Evolutionary conservation across 768 basidiomycete genomes (phyloP).

Genomic region (Filobasidium floriforme): DNA sequence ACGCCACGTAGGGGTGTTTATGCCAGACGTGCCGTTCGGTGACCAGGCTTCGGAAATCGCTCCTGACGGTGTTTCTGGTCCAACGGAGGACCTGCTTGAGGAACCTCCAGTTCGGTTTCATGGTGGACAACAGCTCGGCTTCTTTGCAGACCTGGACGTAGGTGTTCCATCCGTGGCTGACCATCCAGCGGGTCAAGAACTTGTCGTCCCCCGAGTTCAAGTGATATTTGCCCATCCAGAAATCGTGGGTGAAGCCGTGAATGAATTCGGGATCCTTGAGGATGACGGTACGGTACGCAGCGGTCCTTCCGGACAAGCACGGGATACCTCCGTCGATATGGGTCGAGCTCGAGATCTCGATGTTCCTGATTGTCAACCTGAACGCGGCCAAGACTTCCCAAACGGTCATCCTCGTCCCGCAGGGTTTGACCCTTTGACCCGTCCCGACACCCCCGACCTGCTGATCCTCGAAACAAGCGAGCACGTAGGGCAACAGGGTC

Average conservation of each 20-base stretch:
- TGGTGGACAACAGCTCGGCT: conserved; percentile 72
- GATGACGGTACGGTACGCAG: conserved; percentile 87
- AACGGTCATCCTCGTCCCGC: conserved; percentile 71
- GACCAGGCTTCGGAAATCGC: conserved; percentile 78
- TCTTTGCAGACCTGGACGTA: conserved; percentile 56
- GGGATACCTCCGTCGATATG: conserved; percentile 90
- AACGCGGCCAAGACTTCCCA: conserved; percentile 95
- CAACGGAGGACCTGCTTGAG: conserved; percentile 86
- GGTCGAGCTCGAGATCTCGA: conserved; percentile 79
- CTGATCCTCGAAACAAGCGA: conserved; percentile 92
- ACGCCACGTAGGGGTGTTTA: conserved; percentile 68
- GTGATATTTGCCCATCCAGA: conserved; percentile 88
- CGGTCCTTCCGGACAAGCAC: conserved; percentile 85
- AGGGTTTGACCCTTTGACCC: conserved; percentile 75
- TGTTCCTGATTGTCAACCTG: conserved; percentile 84
- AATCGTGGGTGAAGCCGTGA: conserved; percentile 87
- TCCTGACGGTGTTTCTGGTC: conserved; percentile 92
- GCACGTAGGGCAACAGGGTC: conserved; percentile 75
- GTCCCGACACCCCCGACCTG: conserved; percentile 88
- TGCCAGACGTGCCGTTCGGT: conserved; percentile 84
- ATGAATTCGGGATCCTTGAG: conserved; percentile 90
- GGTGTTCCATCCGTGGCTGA: conserved; percentile 89
- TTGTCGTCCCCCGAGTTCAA: conserved; percentile 91
- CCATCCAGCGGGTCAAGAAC: conserved; percentile 93
- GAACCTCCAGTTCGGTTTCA: conserved; percentile 96